phyloP scores from a whole-genome alignment of 192 early-diverging fungal genomes.

The Cladochytrium replicatum region DNA sequence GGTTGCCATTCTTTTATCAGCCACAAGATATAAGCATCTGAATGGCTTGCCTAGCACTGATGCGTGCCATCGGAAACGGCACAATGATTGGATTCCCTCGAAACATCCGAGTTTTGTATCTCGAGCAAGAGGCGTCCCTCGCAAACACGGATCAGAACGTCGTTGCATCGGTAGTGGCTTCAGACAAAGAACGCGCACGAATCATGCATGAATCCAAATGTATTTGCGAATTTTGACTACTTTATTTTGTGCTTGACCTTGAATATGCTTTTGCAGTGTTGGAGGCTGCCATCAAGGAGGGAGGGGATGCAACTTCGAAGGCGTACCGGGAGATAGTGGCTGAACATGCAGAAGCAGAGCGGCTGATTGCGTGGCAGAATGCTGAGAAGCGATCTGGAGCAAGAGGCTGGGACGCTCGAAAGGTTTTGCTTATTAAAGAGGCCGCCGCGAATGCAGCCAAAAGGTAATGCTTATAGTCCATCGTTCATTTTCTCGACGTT shows the following conservation, averaged over 20 bases:
- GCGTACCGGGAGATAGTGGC: conserved; percentile 12
- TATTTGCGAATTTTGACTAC: conserved; percentile 25
- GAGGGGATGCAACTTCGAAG: conserved; percentile 2
- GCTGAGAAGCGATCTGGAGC: conserved; percentile 22
- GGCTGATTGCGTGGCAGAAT: conserved; percentile 4
- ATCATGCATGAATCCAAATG: conserved; percentile 33
- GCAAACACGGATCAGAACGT: conserved; percentile 1
- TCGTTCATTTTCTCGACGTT: too few relatives aligned
- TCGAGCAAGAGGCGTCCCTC: conserved; percentile 69
- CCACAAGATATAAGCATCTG: conserved; percentile 3
- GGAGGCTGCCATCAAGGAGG: background rate
- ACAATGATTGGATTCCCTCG: conserved; percentile 69
- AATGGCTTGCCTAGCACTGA: conserved; percentile 30
- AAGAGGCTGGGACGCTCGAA: conserved; percentile 36
- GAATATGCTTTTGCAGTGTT: background rate
- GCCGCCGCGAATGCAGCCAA: too few relatives aligned
- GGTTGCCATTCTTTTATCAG: too few relatives aligned
- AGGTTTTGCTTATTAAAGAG: too few relatives aligned
- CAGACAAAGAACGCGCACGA: conserved; percentile 50
- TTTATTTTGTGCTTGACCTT: conserved; percentile 22
- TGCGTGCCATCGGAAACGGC: conserved; percentile 51
- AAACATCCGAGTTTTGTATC: conserved; percentile 68
- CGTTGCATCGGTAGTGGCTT: conserved; percentile 51
- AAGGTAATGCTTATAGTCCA: too few relatives aligned
- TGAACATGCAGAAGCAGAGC: conserved; percentile 5